Percentiles rank a stretch among this genome's conserved stretches.
Conservation (phyloP, 164 flowering plant species). For the Sedum album region DNA sequence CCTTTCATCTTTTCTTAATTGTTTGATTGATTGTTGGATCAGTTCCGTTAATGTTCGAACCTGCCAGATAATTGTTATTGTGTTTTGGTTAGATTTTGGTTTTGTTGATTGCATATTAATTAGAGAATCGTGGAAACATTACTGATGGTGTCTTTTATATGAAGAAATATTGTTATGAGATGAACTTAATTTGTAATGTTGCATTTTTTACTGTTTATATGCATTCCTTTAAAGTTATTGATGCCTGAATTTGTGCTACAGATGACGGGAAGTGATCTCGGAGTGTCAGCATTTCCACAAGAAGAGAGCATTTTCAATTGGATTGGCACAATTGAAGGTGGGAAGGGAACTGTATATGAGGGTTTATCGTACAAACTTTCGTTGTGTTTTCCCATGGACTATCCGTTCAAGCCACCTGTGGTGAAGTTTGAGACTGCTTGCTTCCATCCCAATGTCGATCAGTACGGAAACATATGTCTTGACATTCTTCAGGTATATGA, state of each 20-base stretch:
- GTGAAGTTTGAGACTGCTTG: slow-evolving; percentile 67
- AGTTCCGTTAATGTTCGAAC: background rate
- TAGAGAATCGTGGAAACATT: background rate
- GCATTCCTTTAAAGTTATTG: background rate
- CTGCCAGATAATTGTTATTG: too few relatives aligned
- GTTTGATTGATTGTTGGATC: background rate
- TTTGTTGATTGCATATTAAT: too few relatives aligned
- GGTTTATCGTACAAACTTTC: slow-evolving; percentile 63
- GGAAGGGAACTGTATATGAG: slow-evolving; percentile 57
- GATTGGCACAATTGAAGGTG: slow-evolving; percentile 71
- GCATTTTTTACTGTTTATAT: too few relatives aligned
- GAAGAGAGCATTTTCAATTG: slow-evolving; percentile 61
- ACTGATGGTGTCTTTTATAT: too few relatives aligned
- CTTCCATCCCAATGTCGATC: slow-evolving; percentile 81
- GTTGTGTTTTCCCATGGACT: slow-evolving; percentile 50
- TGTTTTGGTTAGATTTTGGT: too few relatives aligned
- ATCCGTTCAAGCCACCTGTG: slow-evolving; percentile 78
- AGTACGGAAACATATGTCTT: slow-evolving; percentile 66
- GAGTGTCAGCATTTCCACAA: slow-evolving; percentile 69
- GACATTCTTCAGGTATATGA: slow-evolving; percentile 66
- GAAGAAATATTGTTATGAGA: too few relatives aligned
- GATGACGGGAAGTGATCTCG: slow-evolving; percentile 64
- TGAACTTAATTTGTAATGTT: too few relatives aligned
- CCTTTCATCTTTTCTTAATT: too few relatives aligned
- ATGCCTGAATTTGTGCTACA: slow-evolving; percentile 15